Conservation (phyloP, 305 asterid genomes). For the Fraxinus velutina region DNA sequence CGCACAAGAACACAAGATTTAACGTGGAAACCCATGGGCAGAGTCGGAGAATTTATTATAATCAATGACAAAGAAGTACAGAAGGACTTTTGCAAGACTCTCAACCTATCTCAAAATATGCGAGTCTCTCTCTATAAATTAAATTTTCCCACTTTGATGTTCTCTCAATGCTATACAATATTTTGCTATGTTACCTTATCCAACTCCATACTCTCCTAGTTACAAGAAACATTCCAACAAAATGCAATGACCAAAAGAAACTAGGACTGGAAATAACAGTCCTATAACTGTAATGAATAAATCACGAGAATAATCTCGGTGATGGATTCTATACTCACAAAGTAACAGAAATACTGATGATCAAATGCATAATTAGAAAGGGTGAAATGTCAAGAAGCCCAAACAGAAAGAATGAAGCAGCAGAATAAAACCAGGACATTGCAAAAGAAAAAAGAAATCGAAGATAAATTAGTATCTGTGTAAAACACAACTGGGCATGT, state of each 20-base stretch:
- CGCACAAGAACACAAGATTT: no score
- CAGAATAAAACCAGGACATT: neutral
- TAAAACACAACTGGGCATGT: neutral
- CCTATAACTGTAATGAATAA: neutral
- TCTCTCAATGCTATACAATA: no score
- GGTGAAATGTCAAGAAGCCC: neutral
- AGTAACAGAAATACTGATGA: neutral
- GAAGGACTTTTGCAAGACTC: no score
- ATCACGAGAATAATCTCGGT: neutral
- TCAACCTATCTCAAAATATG: no score
- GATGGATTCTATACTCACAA: neutral
- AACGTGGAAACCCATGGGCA: no score
- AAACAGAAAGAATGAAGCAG: neutral
- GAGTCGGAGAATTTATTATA: no score
- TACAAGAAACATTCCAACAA: neutral
- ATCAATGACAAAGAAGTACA: no score
- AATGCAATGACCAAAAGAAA: neutral
- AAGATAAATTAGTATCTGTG: neutral
- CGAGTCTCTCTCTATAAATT: no score
- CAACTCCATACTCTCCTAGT: neutral
- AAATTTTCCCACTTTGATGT: no score
- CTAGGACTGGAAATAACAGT: neutral
- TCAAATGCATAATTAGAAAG: neutral
- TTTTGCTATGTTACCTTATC: neutral
- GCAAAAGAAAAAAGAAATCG: neutral